These are phyloP conservation scores for Xylariales sp. DNA, from an alignment of 2,329 filamentous ascomycete species.

Conservation along the genomic window DNA sequence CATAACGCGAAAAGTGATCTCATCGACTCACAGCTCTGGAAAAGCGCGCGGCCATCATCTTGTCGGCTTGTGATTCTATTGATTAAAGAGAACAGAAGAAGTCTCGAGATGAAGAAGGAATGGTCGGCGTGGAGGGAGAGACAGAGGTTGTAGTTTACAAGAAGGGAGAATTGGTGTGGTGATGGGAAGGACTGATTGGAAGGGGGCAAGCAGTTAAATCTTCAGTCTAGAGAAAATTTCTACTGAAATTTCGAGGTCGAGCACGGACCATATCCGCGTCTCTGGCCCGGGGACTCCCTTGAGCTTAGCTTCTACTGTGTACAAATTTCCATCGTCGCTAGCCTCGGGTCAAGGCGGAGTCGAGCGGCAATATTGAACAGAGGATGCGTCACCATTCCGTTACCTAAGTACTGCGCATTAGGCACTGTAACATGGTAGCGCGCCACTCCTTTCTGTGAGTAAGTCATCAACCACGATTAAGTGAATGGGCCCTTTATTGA, in stretches of 20 bases:
- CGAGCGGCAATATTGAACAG: neutral
- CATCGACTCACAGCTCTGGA: slow-evolving; percentile 65
- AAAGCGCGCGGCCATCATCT: slow-evolving; percentile 69
- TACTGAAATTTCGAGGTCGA: slow-evolving; percentile 7
- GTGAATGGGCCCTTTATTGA: too few species aligned
- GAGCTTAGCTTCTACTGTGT: neutral
- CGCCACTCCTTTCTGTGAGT: too few species aligned
- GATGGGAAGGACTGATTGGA: slow-evolving; percentile 14
- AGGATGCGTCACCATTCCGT: neutral
- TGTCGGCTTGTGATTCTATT: slow-evolving; percentile 33
- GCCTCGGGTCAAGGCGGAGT: neutral
- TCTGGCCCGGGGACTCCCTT: neutral
- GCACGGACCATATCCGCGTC: slow-evolving; percentile 5
- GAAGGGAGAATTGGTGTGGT: slow-evolving; percentile 23
- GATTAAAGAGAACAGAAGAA: slow-evolving; percentile 26
- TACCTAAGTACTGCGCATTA: too few species aligned
- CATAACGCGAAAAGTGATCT: too few species aligned
- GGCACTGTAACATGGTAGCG: too few species aligned
- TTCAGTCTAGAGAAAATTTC: slow-evolving; percentile 4
- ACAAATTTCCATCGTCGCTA: neutral
- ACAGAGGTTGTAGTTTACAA: slow-evolving; percentile 21
- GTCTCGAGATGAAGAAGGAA: slow-evolving; percentile 22
- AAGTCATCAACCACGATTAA: too few species aligned
- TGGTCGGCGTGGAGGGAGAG: slow-evolving; percentile 29
- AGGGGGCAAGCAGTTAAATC: neutral